A percentile compares a stretch with the other conserved stretches of the same genome.
Conservation (phyloP, 139 green algal species). For the Astrephomene gubernaculifera region DNA sequence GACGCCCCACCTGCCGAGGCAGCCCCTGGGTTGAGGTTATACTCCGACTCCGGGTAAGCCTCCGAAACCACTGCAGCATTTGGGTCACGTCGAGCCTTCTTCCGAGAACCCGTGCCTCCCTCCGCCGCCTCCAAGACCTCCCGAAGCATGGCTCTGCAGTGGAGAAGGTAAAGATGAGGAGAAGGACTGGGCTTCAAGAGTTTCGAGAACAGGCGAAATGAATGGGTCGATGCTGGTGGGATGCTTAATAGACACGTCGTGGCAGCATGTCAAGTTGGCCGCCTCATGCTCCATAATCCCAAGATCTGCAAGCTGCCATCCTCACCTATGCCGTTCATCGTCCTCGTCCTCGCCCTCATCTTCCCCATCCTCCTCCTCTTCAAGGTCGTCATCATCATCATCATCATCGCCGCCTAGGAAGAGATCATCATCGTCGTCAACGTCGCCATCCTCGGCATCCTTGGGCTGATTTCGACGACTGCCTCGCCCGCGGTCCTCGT, state of each 20-base stretch:
- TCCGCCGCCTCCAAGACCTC: conserved; percentile 45
- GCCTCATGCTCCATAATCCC: too few relatives aligned
- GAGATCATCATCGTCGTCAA: conserved; percentile 41
- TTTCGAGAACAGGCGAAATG: neutral
- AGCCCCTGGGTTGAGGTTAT: conserved; percentile 63
- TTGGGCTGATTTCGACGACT: too few relatives aligned
- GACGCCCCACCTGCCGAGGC: conserved; percentile 60
- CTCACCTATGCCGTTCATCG: conserved; percentile 50
- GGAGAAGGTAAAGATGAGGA: neutral
- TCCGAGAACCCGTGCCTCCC: neutral
- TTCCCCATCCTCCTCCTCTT: conserved; percentile 49
- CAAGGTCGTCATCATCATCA: conserved; percentile 50
- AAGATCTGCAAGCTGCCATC: too few relatives aligned
- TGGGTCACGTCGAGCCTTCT: neutral
- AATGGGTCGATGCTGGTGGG: neutral
- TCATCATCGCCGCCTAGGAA: conserved; percentile 55
- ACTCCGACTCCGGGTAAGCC: conserved; percentile 81
- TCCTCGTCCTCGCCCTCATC: conserved; percentile 9
- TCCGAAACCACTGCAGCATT: conserved; percentile 69
- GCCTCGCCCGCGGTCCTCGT: neutral
- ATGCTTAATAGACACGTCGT: too few relatives aligned
- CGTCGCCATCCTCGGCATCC: conserved; percentile 35
- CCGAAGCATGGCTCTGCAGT: conserved; percentile 61
- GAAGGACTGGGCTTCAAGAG: too few relatives aligned
- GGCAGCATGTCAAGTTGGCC: too few relatives aligned